Conservation (phyloP, 2,329 filamentous ascomycete genomes). For the Exophiala dermatitidis region DNA sequence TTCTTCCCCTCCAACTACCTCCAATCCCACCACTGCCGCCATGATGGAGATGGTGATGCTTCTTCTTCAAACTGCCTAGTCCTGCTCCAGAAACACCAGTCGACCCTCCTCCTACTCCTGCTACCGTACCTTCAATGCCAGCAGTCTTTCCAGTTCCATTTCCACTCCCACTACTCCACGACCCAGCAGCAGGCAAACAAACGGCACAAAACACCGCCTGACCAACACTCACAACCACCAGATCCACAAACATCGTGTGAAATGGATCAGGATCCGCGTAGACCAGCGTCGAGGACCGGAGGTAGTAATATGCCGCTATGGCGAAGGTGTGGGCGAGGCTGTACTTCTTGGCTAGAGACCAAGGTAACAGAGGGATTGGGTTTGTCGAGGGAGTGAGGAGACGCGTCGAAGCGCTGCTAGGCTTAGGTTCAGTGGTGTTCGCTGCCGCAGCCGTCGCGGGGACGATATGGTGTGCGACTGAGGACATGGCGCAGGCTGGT, state of each 20-base stretch:
- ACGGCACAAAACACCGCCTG: conserved; percentile 56
- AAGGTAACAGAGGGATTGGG: conserved; percentile 44
- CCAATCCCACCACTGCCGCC: conserved; percentile 8
- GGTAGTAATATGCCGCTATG: conserved; percentile 56
- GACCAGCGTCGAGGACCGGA: conserved; percentile 61
- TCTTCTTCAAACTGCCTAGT: conserved; percentile 20
- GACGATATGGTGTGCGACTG: too few relatives aligned
- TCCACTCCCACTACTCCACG: conserved; percentile 27
- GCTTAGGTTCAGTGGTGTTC: too few relatives aligned
- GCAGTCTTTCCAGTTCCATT: conserved; percentile 16
- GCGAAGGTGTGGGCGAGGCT: conserved; percentile 62
- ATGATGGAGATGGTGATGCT: background rate
- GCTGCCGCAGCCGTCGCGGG: too few relatives aligned
- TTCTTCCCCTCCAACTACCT: conserved; percentile 18
- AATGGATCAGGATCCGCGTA: conserved; percentile 51
- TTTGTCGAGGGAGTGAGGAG: conserved; percentile 24
- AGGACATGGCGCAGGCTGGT: too few relatives aligned
- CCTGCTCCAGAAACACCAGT: background rate
- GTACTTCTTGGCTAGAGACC: conserved; percentile 46
- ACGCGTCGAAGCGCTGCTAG: conserved; percentile 10
- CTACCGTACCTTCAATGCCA: conserved; percentile 17
- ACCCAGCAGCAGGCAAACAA: conserved; percentile 51
- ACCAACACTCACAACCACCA: conserved; percentile 56
- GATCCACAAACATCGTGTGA: conserved; percentile 51
- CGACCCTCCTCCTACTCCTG: conserved; percentile 3